Evolutionary conservation across 83 land plant genomes (phyloP).

Genomic region (Picea mariana): DNA sequence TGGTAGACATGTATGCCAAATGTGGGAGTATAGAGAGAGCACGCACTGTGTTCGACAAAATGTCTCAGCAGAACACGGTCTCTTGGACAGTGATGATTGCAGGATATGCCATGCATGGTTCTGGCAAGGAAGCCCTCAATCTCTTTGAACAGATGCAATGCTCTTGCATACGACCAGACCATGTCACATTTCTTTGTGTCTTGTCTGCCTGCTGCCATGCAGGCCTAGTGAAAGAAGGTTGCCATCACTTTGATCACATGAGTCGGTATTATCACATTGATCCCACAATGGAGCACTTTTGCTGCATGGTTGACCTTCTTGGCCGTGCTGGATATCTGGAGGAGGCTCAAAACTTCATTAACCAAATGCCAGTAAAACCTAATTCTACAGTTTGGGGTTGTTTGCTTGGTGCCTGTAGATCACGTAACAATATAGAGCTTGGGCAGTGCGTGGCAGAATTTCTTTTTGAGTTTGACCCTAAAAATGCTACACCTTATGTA

Average conservation of each 20-base stretch:
- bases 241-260: conserved; percentile 29
- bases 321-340: conserved; percentile 41
- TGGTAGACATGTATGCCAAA: conserved; percentile 60
- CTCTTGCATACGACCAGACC: too few relatives aligned
- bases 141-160: conserved; percentile 37
- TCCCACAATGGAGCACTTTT: conserved; percentile 43
- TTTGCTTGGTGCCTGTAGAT: conserved; percentile 51
- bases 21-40: conserved; percentile 51
- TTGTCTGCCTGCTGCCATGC: conserved; percentile 48
- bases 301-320: conserved; percentile 56
- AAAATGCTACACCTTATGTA: conserved; percentile 51
- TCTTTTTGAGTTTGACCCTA: conserved; percentile 43
- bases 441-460: conserved; percentile 28
- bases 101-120: conserved; percentile 50
- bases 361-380: conserved; percentile 42
- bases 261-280: conserved; percentile 20
- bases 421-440: conserved; percentile 34
- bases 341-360: conserved; percentile 33
- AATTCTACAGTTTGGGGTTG: conserved; percentile 45
- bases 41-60: conserved; percentile 30
- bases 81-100: conserved; percentile 53
- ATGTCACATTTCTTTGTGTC: conserved; percentile 40
- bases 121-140: conserved; percentile 25
- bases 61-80: conserved; percentile 24
- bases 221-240: conserved; percentile 40